Evolutionary conservation across 352 stramenopile genomes (phyloP).

Genomic region (Globisporangium alternatum): DNA sequence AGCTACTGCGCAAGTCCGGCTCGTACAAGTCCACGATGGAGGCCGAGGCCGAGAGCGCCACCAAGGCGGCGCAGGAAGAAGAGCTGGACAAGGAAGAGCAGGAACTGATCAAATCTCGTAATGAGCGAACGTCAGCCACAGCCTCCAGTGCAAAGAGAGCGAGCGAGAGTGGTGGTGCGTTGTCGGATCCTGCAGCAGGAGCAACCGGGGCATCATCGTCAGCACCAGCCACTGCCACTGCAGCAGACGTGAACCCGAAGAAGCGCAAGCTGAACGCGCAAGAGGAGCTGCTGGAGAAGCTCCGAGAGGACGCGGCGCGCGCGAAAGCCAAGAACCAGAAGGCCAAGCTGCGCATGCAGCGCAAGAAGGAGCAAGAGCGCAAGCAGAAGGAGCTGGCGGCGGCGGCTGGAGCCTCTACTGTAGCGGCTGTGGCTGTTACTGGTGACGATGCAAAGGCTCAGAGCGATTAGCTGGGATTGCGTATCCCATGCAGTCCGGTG

Average conservation of each 20-base stretch:
- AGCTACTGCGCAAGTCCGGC: constrained; percentile 55
- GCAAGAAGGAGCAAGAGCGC: constrained; percentile 69
- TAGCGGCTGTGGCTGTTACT: not conserved
- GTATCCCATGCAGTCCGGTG: not conserved
- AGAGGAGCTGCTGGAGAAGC: constrained; percentile 62
- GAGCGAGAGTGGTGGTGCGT: not conserved
- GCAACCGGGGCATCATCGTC: not conserved
- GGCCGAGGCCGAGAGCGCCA: constrained; percentile 28
- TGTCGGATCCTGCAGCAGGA: not conserved
- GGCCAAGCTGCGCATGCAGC: constrained; percentile 64
- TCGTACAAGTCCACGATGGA: constrained; percentile 26
- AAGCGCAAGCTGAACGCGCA: constrained; percentile 72
- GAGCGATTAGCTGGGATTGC: not conserved
- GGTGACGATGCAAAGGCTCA: not conserved
- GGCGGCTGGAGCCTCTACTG: not conserved
- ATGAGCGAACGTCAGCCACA: constrained; percentile 22
- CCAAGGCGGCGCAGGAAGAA: constrained; percentile 26
- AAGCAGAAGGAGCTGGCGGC: constrained; percentile 16
- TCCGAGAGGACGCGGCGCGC: constrained; percentile 56
- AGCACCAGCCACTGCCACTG: not conserved
- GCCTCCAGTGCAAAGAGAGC: not conserved
- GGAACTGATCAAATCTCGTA: constrained; percentile 38
- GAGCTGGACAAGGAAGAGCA: constrained; percentile 57
- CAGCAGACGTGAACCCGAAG: constrained; percentile 18
- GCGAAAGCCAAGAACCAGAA: constrained; percentile 81